These are phyloP conservation scores for Tuber borchii DNA, from an alignment of 495 filamentous ascomycete species.

Conservation along the genomic window DNA sequence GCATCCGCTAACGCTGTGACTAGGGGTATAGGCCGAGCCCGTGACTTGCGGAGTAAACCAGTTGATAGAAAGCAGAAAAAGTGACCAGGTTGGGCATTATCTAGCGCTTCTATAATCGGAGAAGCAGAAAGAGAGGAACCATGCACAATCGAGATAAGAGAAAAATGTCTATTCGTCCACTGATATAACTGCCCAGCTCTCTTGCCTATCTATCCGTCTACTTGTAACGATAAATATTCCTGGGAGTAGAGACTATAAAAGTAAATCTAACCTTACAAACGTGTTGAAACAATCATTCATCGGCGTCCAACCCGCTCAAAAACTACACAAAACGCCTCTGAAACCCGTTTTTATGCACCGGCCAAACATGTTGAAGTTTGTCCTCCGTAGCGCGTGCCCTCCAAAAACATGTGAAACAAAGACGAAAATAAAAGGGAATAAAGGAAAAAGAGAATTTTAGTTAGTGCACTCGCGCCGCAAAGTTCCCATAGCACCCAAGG, in stretches of 20 bases:
- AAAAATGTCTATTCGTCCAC: too few species aligned
- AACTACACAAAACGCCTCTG: constrained; percentile 5
- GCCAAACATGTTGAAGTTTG: constrained; percentile 49
- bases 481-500: too few species aligned
- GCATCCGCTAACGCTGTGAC: too few species aligned
- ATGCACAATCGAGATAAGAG: too few species aligned
- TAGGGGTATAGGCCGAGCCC: too few species aligned
- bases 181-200: neutral
- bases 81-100: too few species aligned
- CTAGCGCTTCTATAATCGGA: too few species aligned
- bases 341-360: constrained; percentile 24
- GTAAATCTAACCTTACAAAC: neutral
- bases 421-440: neutral
- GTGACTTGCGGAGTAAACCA: too few species aligned
- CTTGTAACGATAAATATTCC: neutral
- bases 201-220: too few species aligned
- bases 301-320: neutral
- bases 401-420: constrained; percentile 27
- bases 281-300: constrained; percentile 1
- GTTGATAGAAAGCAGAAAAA: too few species aligned
- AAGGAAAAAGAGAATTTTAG: constrained; percentile 14
- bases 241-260: neutral
- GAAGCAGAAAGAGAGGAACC: too few species aligned
- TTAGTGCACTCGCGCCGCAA: too few species aligned
- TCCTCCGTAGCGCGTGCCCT: constrained; percentile 15